Percentiles rank a stretch among this genome's conserved stretches.
Conservation (phyloP, 768 basidiomycete genomes). For the Collybia mongolica region DNA sequence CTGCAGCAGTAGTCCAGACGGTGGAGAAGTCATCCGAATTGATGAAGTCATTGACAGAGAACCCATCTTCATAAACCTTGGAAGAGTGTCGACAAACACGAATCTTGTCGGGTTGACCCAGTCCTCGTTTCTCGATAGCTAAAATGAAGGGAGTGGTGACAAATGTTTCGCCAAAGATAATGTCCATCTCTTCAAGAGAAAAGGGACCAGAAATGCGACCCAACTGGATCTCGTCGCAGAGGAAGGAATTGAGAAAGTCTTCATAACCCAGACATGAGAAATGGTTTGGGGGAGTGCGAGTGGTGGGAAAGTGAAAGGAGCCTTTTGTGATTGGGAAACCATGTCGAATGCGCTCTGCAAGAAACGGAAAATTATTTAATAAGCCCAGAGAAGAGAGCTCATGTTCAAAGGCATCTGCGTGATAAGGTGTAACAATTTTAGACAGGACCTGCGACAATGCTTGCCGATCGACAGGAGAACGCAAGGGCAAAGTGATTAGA, state of each 20-base stretch:
- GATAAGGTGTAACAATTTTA: no score
- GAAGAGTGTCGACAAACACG: not conserved
- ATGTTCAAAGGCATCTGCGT: no score
- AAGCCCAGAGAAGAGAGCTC: no score
- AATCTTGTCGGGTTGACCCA: not conserved
- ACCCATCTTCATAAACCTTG: not conserved
- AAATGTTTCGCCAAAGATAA: not conserved
- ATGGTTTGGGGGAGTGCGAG: slow-evolving; percentile 3
- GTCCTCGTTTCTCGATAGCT: not conserved
- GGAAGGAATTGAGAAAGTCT: not conserved
- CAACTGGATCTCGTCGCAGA: not conserved
- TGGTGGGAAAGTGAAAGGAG: no score
- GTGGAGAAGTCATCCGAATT: not conserved
- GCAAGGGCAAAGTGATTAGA: no score
- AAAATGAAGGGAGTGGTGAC: not conserved
- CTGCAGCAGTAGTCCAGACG: not conserved
- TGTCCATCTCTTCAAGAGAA: not conserved
- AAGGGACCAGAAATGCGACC: slow-evolving; percentile 4
- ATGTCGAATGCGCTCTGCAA: no score
- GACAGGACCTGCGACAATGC: no score
- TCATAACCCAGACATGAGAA: not conserved
- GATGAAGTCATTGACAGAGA: slow-evolving; percentile 5
- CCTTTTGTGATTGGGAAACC: no score
- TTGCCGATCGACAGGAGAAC: no score
- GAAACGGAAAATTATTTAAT: no score